A percentile compares a stretch with the other conserved stretches of the same genome.
phyloP scores from a whole-genome alignment of 2,329 filamentous ascomycete genomes.

The Aspergillus sclerotialis region DNA sequence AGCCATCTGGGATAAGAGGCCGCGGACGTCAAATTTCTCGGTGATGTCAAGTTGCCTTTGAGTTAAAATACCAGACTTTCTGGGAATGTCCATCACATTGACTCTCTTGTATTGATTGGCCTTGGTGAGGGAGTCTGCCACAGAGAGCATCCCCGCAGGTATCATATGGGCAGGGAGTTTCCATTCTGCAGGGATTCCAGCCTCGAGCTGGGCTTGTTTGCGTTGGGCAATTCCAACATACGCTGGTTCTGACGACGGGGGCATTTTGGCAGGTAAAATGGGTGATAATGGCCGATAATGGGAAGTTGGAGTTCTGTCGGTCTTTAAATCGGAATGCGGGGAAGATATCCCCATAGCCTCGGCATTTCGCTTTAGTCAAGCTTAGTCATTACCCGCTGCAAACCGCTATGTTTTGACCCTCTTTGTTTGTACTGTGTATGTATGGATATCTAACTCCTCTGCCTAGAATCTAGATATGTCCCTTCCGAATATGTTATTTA shows the following conservation, averaged over 20 bases:
- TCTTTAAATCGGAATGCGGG: not conserved
- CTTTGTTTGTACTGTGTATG: too few relatives aligned
- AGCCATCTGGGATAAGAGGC: constrained; percentile 20
- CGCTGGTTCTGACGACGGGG: not conserved
- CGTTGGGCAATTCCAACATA: not conserved
- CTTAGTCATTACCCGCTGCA: too few relatives aligned
- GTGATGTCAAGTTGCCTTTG: constrained; percentile 45
- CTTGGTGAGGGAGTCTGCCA: constrained; percentile 1
- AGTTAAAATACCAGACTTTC: constrained; percentile 36
- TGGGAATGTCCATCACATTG: constrained; percentile 1
- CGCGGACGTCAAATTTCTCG: constrained; percentile 28
- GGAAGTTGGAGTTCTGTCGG: not conserved
- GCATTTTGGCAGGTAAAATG: not conserved
- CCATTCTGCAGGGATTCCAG: constrained; percentile 1
- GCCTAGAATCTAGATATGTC: constrained; percentile 40
- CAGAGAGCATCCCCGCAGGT: constrained; percentile 1
- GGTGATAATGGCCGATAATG: not conserved
- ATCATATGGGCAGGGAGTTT: not conserved
- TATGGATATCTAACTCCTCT: too few relatives aligned
- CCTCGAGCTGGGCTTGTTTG: not conserved
- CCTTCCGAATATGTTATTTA: constrained; percentile 38
- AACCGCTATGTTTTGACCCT: too few relatives aligned
- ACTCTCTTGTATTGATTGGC: not conserved
- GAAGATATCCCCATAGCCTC: too few relatives aligned
- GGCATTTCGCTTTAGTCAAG: not conserved